Evolutionary conservation across 1,139 yeast genomes (phyloP), one percentile per base, ranked within the genome.

Genomic region (Kluyveromyces sp.): DNA sequence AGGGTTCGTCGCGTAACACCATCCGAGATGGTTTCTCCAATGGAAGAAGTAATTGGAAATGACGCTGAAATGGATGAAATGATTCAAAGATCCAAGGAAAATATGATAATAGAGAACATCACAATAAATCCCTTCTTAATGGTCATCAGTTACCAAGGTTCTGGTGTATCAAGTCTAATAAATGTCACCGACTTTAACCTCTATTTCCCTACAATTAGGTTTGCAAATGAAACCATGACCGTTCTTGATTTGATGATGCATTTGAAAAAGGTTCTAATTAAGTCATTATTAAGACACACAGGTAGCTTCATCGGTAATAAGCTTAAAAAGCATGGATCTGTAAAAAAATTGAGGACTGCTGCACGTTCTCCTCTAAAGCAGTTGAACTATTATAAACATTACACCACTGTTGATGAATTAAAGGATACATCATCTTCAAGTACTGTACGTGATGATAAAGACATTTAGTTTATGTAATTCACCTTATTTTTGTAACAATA

Each of bases 151-250:
- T 75, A 80, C 50, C 75, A 74, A 53, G 79, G 83, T 42, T 71
- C 70, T 42, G 88, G 89, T 0, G 69, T 74, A 35, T 71, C 69
- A 57, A 68, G 82, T 50, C 57, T 81, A 48, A 71, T 81, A 46
- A 83, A 83, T 58, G 88, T 83, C 3, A 73, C 78, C 34, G 73
- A 78, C 54, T 79, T 83, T 52, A 65, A 71, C 15, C 65, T 83
- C 41, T 67, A 69, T 29, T 63, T 83, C 48, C 89, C 88, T 0
- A 72, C 70, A 29, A 65, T 82, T 43, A 55, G 58, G 5, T 74
- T 82, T 44, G 63, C 65, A 27, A 71, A 75, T 52, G 68, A 70
- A 56, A 69, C 81, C 2, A 66, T 81, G 63, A 78, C 83, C 2
- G 56, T 74, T 37, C 61, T 74, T 43, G 89, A 83, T 48, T 60